Evolutionary conservation across 2,329 filamentous ascomycete genomes (phyloP).

Genomic region (Rutstroemia sydowiana): DNA sequence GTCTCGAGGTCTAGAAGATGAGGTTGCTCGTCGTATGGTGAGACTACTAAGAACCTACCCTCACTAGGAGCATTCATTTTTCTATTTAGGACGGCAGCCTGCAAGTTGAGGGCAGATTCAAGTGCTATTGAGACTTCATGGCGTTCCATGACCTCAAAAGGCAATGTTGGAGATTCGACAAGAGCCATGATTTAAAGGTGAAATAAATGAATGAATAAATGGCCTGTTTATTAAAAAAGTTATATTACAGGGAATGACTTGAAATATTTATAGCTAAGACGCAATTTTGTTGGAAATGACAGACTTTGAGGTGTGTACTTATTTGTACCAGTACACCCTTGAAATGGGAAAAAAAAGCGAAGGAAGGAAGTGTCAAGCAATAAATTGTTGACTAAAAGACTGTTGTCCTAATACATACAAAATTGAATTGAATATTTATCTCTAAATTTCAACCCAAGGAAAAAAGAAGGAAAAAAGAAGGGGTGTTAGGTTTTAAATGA

Average conservation of each 20-base stretch:
- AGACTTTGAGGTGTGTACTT: no score
- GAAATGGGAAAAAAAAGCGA: neutral
- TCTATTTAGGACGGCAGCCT: neutral
- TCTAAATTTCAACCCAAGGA: neutral
- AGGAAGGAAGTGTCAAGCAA: neutral
- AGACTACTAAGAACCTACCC: constrained; percentile 49
- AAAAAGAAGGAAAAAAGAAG: neutral
- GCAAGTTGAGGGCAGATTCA: neutral
- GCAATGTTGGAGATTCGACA: constrained; percentile 9
- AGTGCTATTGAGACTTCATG: neutral
- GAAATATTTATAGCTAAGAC: neutral
- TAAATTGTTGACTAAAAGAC: neutral
- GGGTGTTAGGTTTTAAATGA: neutral
- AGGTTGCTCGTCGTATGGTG: constrained; percentile 63
- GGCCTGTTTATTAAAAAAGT: neutral
- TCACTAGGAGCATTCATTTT: constrained; percentile 2
- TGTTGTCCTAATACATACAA: no score
- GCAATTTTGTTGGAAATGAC: neutral
- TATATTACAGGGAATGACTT: no score
- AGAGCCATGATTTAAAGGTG: constrained; percentile 10
- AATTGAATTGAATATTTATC: neutral
- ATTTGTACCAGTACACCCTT: neutral
- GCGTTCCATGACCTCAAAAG: neutral
- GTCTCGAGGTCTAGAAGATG: constrained; percentile 68
- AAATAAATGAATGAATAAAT: neutral